These are phyloP conservation scores for Elsinoe ampelina DNA, from an alignment of 2,329 filamentous ascomycete genomes.

Conservation along the genomic window DNA sequence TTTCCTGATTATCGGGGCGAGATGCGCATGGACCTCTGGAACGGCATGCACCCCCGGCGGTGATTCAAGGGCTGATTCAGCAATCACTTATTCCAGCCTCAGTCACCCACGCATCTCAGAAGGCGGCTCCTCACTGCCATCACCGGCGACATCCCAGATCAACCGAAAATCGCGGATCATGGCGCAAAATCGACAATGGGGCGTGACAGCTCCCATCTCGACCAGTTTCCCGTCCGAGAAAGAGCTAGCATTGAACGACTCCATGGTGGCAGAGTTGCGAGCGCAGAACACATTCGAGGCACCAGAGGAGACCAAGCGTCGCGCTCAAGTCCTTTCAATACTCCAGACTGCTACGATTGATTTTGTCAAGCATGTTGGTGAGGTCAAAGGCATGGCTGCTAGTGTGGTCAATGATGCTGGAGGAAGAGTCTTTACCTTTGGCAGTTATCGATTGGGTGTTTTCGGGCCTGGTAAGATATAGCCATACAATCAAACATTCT, in stretches of 20 bases:
- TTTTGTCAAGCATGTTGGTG: constrained; percentile 75
- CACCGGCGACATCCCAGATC: background rate
- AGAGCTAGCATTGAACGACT: constrained; percentile 68
- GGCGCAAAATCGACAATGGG: constrained; percentile 43
- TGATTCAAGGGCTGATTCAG: no score
- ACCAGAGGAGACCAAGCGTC: constrained; percentile 69
- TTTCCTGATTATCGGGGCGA: no score
- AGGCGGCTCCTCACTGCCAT: no score
- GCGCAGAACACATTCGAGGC: constrained; percentile 87
- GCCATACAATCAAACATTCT: background rate
- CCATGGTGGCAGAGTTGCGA: constrained; percentile 75
- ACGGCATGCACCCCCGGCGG: no score
- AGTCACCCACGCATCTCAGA: no score
- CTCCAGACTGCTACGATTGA: constrained; percentile 74
- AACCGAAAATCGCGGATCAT: constrained; percentile 5
- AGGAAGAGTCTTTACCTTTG: constrained; percentile 91
- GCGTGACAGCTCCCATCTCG: constrained; percentile 79
- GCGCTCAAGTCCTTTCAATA: constrained; percentile 62
- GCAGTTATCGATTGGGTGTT: constrained; percentile 88
- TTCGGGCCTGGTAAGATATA: constrained; percentile 60
- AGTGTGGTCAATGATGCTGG: constrained; percentile 73
- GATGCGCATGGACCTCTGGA: no score
- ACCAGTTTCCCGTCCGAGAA: constrained; percentile 62
- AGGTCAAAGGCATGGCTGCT: constrained; percentile 62
- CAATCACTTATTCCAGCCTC: no score